Evolutionary conservation across 202 grass and related monocot species (phyloP), one percentile per base, ranked within the genome.

Genomic region (Hordeum pubiflorum): DNA sequence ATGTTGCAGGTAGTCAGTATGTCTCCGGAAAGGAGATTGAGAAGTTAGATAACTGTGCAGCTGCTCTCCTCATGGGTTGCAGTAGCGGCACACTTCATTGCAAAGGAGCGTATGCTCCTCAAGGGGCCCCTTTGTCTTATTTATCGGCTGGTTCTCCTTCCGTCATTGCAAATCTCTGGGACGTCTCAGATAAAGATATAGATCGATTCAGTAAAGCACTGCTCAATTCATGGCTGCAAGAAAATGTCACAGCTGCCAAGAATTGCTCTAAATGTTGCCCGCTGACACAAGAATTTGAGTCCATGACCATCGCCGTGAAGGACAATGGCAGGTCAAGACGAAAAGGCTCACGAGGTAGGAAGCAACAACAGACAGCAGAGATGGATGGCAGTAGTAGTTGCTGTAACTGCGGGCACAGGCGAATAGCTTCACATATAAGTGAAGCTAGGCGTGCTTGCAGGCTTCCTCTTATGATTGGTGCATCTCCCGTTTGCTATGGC

Each of bases 51-150:
- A 82, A 83, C 10, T 91, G 87, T 79, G 89, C 96, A 21, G 96
- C 90, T 21, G 82, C 88, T 89, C 84, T 99, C 84, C 96, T 99
- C 60, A 99, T 99, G 96, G 96, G 96, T 48, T 99, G 96, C 62
- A 93, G 90, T 74, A 99, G 92, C 54, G 96, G 92, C 36, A 77
- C 82, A 34, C 81, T 99, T 63, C 24, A 79, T 40, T 93, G 79
- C 66, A 89, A 76, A 81, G 90, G 96, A 66, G 78, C 83, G 68
- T 91, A 99, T 83, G 90, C 83, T 64, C 92, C 96, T 65, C 86
- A 78, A 83, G 92, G 96, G 5, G 74, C 86, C 12, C 90, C 90
- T 67, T 80, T 95, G 21, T 98, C 95, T 32, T 95, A 98, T 82
- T 81, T 98, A 79, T 88, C 58, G 4, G 95, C 90, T 44, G 95